Evolutionary conservation across 1,284 basidiomycete genomes (phyloP), one percentile per base, ranked within the genome.

Genomic region (Apiotrichum brassicae): DNA sequence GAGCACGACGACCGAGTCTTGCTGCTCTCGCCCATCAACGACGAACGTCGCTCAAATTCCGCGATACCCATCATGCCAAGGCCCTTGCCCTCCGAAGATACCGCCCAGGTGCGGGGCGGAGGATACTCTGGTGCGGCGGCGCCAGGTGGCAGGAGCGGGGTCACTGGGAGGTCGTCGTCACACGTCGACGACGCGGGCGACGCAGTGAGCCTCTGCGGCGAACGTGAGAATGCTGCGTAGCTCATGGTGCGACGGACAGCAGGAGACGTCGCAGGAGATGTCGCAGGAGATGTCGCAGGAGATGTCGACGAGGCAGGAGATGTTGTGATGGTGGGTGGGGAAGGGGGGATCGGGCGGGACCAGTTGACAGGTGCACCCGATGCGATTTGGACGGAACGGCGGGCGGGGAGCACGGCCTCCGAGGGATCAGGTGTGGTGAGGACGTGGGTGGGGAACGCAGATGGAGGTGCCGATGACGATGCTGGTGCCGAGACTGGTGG

Each of bases 311-410:
- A 19, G 13, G 33, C 16, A 14, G 30, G 11, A 6, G 35, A 6
- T 11, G 12, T 11, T 36, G 22, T 16, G 13, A 16, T 24, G 6
- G 19, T 19, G 11, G 37, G 36, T 19, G 22, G 25, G 7, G 38
- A 14, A 28, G 42, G 30, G 36, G 44, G 43, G 12, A 63, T 43
- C 12, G 61, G 59, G 36, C 61, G 51, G 8, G 59, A 58, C 61
- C 61, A 63, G 44, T 63, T 63, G 24, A 61, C 56, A 4, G 52
- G 42, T 34, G 42, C 19, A 36, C 28, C 36, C 16, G 42, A 16
- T 16, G 37, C 9, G 9, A 49, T 39, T 43, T 49, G 48, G 8
- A 49, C 37, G 14, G 35, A 38, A 3, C 26, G 42, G 12, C 48
- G 48, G n/a, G 35, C 33, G 19, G 48, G 9, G 1, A 3, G 18